phyloP scores from a whole-genome alignment of 805 yeast genomes.

The Huiozyma naganishii region DNA sequence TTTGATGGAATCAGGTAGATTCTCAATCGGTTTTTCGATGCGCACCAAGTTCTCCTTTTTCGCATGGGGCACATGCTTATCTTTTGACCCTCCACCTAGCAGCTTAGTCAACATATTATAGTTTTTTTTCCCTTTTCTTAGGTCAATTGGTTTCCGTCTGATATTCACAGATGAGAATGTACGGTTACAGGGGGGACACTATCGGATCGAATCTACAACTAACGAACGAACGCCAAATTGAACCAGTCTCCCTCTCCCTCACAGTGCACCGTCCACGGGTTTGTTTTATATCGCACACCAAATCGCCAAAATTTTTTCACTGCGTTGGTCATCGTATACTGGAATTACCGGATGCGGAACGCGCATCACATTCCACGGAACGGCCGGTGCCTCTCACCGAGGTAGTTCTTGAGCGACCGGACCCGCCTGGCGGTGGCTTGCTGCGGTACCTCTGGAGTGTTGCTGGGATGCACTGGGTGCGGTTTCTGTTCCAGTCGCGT shows the following conservation, averaged over 20 bases:
- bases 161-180: too few relatives aligned
- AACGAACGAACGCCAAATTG: too few relatives aligned
- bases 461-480: neutral
- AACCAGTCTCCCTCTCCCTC: too few relatives aligned
- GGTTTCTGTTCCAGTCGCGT: neutral
- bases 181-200: neutral
- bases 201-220: neutral
- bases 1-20: conserved; percentile 39
- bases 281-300: too few relatives aligned
- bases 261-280: too few relatives aligned
- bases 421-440: neutral
- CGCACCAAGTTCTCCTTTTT: conserved; percentile 24
- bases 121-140: too few relatives aligned
- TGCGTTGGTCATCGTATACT: too few relatives aligned
- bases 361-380: too few relatives aligned
- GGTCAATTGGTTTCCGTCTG: too few relatives aligned
- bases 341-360: too few relatives aligned
- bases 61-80: neutral
- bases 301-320: too few relatives aligned
- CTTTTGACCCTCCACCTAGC: neutral
- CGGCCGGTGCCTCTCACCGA: conserved; percentile 6
- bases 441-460: neutral
- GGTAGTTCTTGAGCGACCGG: conserved; percentile 1
- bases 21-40: conserved; percentile 41
- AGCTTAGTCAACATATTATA: neutral